Base-by-base conservation (phyloP, 1,284 basidiomycete species). In the Abortiporus biennis region DNA sequence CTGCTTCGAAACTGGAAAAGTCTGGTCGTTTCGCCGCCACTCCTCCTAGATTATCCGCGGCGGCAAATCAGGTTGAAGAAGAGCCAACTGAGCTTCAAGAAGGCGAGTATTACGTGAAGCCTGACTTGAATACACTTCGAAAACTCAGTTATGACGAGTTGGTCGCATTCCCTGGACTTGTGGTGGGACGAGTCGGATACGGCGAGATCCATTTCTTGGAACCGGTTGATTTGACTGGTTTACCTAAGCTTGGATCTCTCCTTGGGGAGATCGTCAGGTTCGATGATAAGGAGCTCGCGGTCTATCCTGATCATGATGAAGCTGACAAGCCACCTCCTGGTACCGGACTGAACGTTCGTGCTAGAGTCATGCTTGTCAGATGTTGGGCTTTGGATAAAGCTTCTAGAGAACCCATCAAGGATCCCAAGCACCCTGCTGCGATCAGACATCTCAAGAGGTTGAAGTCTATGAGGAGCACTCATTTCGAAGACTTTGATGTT, bases 381-480 rank as follows among this genome's bases (percentile, higher is more conserved):
- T 94, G 92, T 67, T 99, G 89, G 85, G 76, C 91, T 27, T 71
- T 83, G 44, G 92, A 98, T 66, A 95, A 95, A 69, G 87, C 90
- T 20, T 94, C 91, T 35, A 74, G 92, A 47, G 84, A 94, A 61
- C 86, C 90, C 29, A 83, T 98, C 65, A 92, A 85, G 61, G 92
- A 99, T 54, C 70, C 77, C 43, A 74, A 72, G 31, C 78, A 92
- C 57, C 78, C 85, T n/a, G 64, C 70, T 34, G 79, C 80, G 42
- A 69, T 80, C 40, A 84, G 86, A 56, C 91, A 95, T 61, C 53
- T 92, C 54, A 91, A 88, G 66, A 78, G 88, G 53, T 69, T 98
- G 61, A 83, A 84, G 71, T 78, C 74, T 48, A 91, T 94, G 72
- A 81, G 83, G 58, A 85, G 87, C 44, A 96, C 92, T 30, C 76